These are phyloP conservation scores for Naematelia aurantialba DNA, from an alignment of 768 basidiomycete genomes.

Conservation along the genomic window DNA sequence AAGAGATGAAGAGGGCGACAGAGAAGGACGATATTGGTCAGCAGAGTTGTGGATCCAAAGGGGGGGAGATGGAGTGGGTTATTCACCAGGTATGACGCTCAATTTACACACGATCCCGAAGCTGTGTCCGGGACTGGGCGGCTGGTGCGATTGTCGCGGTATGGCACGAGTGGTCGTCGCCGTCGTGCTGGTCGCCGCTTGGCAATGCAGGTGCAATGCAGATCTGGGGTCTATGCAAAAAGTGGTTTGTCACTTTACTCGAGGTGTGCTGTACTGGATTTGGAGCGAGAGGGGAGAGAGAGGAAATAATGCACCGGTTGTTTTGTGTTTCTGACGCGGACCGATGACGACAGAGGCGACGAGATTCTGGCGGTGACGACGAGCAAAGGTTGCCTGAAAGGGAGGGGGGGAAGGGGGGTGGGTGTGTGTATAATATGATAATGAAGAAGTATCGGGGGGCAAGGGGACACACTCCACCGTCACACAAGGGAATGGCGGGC, in stretches of 20 bases:
- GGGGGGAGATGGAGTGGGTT: no score
- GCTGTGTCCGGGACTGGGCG: not conserved
- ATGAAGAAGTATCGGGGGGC: no score
- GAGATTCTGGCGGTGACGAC: not conserved
- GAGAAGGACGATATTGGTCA: not conserved
- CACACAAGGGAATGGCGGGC: not conserved
- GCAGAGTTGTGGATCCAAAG: not conserved
- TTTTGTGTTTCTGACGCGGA: not conserved
- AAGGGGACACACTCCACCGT: not conserved
- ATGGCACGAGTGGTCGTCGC: not conserved
- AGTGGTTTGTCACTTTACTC: not conserved
- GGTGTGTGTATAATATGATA: no score
- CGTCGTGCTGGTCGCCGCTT: no score
- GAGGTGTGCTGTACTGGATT: not conserved
- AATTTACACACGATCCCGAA: not conserved
- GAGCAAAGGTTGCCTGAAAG: no score
- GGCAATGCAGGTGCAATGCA: no score
- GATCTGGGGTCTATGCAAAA: no score
- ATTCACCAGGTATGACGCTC: not conserved
- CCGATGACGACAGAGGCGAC: not conserved
- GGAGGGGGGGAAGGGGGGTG: no score
- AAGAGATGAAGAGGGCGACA: not conserved
- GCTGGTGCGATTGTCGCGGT: not conserved
- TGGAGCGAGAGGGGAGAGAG: not conserved
- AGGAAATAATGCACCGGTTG: not conserved